Evolutionary conservation across 176 grass and related monocot species (phyloP), one percentile per base, ranked within the genome.

Genomic region (Bothriochloa decipiens): DNA sequence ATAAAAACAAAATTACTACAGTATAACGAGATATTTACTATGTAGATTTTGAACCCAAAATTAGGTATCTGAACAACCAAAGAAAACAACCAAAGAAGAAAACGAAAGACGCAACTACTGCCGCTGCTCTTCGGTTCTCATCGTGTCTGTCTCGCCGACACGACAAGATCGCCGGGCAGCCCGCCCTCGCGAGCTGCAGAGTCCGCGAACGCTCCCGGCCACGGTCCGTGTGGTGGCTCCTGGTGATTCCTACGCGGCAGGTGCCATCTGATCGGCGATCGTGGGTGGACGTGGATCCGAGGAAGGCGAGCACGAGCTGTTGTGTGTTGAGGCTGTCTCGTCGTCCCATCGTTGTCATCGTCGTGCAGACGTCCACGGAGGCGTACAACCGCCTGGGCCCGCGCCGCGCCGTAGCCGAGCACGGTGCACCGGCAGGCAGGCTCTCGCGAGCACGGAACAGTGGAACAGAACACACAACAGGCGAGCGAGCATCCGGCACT

Each of bases 261-360:
- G 8, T 27, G 45, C 8, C 71, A 10, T 22, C 75, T 26, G 52
- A 88, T 40, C 15, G 6, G 43, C 33, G 41, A 50, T 35, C 12
- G 27, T 32, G 40, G 1, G 20, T 57, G 88, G 73, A 83, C 82
- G 20, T 57, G 88, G 73, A 83, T 86, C 57, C 67, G 84, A 90
- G 79, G 79, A 86, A 58, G 74, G 65, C 46, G 43, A 46, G 43
- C 29, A 42, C 17, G 29, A 32, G n/a, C n/a, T n/a, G n/a, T n/a
- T n/a, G n/a, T n/a, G n/a, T n/a, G n/a, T n/a, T n/a, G n/a, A n/a
- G n/a, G n/a, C 37, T 43, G 20, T 41, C 36, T n/a, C 81, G 20
- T n/a, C 81, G 20, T 25, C 37, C 72, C 67, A 12, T 43, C 52
- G 4, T 53, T 4, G 35, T 36, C 35, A 11, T 18, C 16, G 11